Percentiles rank a stretch among this genome's conserved stretches.
phyloP scores from a whole-genome alignment of 805 yeast species.

The Saccharomycopsis sp. region DNA sequence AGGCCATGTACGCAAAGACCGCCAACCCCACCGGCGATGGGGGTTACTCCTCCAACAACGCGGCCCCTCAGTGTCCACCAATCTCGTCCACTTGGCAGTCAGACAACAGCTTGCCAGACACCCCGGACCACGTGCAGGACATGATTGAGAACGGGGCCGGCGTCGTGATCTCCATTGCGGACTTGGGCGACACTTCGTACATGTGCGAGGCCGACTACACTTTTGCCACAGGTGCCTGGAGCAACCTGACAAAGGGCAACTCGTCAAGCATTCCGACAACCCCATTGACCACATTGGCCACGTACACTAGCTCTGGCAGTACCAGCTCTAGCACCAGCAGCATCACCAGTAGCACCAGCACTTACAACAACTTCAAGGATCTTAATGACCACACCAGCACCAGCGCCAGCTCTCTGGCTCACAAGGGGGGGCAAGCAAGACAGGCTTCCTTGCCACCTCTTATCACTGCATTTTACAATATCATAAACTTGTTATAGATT shows the following conservation, averaged over 20 bases:
- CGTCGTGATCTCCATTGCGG: slow-evolving; percentile 34
- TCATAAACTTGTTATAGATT: not conserved
- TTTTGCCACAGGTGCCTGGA: slow-evolving; percentile 19
- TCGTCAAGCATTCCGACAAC: not conserved
- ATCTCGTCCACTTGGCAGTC: slow-evolving; percentile 11
- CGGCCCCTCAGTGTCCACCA: slow-evolving; percentile 37
- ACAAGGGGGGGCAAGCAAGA: not conserved
- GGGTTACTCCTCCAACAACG: slow-evolving; percentile 32
- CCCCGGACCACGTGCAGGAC: slow-evolving; percentile 64
- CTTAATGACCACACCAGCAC: not conserved
- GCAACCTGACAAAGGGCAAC: not conserved
- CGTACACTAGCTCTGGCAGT: not conserved
- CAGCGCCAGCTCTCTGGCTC: not conserved
- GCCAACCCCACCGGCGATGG: slow-evolving; percentile 45
- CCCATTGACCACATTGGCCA: not conserved
- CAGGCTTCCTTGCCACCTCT: not conserved
- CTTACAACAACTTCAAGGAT: slow-evolving; percentile 1
- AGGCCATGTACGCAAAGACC: slow-evolving; percentile 35
- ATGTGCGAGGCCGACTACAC: slow-evolving; percentile 28
- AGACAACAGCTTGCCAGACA: slow-evolving; percentile 33
- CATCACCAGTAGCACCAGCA: slow-evolving; percentile 3
- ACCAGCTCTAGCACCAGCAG: not conserved
- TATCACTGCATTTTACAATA: not conserved
- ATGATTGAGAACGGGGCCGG: slow-evolving; percentile 60
- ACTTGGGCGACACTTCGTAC: slow-evolving; percentile 30